These are phyloP conservation scores for Adenanthera pavonina DNA, from an alignment of 306 rosid genomes.

Conservation along the genomic window DNA sequence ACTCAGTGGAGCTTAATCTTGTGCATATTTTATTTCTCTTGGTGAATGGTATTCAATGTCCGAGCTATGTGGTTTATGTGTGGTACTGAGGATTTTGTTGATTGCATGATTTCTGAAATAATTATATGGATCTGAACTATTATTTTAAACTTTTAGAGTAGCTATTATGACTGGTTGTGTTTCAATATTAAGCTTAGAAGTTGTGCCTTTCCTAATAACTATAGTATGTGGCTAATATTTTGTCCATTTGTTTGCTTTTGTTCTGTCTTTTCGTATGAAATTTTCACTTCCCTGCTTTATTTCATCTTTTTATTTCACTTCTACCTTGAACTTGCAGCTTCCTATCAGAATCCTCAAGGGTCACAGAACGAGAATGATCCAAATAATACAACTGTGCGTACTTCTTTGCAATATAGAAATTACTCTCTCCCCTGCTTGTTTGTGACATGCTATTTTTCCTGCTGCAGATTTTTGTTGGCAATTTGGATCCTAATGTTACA, in stretches of 20 bases:
- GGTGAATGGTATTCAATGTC: not conserved
- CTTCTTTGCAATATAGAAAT: constrained; percentile 37
- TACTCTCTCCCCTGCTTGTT: constrained; percentile 18
- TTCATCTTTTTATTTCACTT: constrained; percentile 42
- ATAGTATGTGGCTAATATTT: not conserved
- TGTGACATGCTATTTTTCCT: constrained; percentile 31
- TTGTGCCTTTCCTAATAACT: not conserved
- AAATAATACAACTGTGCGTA: constrained; percentile 94
- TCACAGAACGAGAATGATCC: constrained; percentile 93
- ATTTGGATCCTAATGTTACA: constrained; percentile 84
- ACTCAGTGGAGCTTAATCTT: not conserved
- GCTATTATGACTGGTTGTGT: not conserved
- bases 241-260: not conserved
- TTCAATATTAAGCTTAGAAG: not conserved
- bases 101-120: constrained; percentile 13
- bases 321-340: constrained; percentile 71
- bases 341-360: constrained; percentile 90
- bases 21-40: not conserved
- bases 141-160: not conserved
- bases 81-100: not conserved
- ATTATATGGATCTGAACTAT: constrained; percentile 1
- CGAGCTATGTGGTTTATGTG: not conserved
- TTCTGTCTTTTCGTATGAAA: not conserved
- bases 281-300: constrained; percentile 12
- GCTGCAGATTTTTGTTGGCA: constrained; percentile 90